Conservation (phyloP, 768 basidiomycete species). For the Podaxis sp. region DNA sequence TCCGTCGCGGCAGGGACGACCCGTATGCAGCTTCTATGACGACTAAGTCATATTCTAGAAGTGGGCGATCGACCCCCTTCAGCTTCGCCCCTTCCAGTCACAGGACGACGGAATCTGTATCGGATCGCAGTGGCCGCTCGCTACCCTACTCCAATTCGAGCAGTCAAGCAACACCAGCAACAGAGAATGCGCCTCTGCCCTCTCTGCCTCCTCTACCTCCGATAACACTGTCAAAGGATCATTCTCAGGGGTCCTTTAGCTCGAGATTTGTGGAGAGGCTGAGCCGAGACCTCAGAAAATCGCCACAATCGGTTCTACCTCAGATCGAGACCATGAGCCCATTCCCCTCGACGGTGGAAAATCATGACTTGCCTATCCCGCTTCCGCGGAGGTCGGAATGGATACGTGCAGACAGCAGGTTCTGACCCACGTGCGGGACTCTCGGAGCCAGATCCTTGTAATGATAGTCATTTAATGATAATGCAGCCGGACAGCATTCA, state of each 20-base stretch:
- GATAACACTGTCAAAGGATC: conserved; percentile 22
- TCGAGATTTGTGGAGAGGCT: conserved; percentile 45
- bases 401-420: conserved; percentile 43
- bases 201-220: conserved; percentile 29
- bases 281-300: neutral
- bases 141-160: neutral
- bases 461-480: neutral
- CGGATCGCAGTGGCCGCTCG: neutral
- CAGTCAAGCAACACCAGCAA: conserved; percentile 8
- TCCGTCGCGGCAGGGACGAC: conserved; percentile 56
- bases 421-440: neutral
- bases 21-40: conserved; percentile 43
- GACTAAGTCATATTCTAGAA: neutral
- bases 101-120: neutral
- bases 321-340: conserved; percentile 9
- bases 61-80: neutral
- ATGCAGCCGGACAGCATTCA: neutral
- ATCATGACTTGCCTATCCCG: conserved; percentile 59
- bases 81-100: neutral
- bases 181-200: conserved; percentile 21
- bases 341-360: conserved; percentile 41
- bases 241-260: conserved; percentile 20
- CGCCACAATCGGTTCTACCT: conserved; percentile 1
- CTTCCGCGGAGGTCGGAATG: conserved; percentile 51
- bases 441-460: neutral